Base-by-base conservation (phyloP, 352 stramenopile species). In the Pythium chondricola region DNA sequence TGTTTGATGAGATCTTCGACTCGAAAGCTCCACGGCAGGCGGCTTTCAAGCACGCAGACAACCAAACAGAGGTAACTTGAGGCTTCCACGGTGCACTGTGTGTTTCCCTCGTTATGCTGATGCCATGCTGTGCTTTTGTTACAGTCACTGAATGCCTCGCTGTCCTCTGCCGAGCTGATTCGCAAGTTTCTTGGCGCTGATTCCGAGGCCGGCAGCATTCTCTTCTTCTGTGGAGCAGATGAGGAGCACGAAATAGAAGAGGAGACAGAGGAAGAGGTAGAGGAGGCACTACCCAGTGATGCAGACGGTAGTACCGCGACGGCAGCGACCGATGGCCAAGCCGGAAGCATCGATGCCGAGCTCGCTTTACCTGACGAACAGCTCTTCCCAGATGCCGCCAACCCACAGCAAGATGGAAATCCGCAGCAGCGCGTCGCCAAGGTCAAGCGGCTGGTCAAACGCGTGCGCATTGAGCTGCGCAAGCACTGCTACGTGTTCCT, bases 221-320 rank as follows among this genome's bases (percentile, higher is more conserved):
- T 90, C 6, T 94, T 94, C 58, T 92, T 92, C 51, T 87, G 67
- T 39, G 67, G 71, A 25, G 65, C 58, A 3, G 73, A 89, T 39
- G 67, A 88, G 47, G 69, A 85, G 27, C 69, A 78, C 25, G 73
- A 85, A 42, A 43, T 91, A 0, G 71, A 91, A 79, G 82, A 90
- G 40, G 79, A 91, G 18, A 65, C 90, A 16, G 79, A 91, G 43
- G 77, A 93, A 63, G 74, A 90, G 40, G 74, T 93, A 8, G 77
- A 93, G 6, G 27, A 20, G 8, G 56, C 61, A 3, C 30, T 40
- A 4, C 40, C 46, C 63, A 52, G 58, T 71, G 7, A 25, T 29
- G 21, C 18, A 18, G 4, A 9, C 35, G 37, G 13, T 26, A 53
- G 37, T 22, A 24, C 20, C 18, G 36, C 17, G 52, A 46, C 33